Evolutionary conservation across 257 asterid genomes (phyloP).

Genomic region (Primulina eburnea): DNA sequence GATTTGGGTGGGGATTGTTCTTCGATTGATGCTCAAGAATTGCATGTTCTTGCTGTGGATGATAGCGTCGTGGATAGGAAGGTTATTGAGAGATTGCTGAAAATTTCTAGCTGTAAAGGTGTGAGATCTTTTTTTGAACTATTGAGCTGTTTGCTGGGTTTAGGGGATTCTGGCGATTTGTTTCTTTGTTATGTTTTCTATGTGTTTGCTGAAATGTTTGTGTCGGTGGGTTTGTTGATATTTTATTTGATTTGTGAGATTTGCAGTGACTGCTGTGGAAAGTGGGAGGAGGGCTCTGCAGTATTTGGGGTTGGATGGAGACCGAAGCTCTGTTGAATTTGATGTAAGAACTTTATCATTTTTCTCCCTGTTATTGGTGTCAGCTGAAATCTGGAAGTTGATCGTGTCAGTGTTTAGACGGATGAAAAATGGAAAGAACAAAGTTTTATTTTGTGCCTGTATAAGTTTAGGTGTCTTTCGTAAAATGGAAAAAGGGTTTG

Average conservation of each 20-base stretch:
- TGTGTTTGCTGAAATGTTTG: neutral
- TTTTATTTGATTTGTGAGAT: constrained; percentile 21
- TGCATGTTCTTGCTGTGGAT: constrained; percentile 88
- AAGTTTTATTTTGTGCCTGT: no score
- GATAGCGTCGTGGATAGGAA: constrained; percentile 72
- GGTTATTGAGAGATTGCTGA: constrained; percentile 65
- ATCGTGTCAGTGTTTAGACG: neutral
- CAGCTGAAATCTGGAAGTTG: neutral
- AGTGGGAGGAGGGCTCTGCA: constrained; percentile 88
- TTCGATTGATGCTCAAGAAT: constrained; percentile 36
- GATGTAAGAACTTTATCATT: constrained; percentile 46
- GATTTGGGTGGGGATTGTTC: constrained; percentile 41
- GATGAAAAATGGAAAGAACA: neutral
- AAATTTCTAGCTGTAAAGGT: constrained; percentile 81
- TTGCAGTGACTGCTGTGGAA: constrained; percentile 77
- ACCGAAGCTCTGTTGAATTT: constrained; percentile 47
- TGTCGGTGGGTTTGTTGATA: constrained; percentile 3
- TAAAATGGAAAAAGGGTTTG: neutral
- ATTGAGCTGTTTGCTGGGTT: neutral
- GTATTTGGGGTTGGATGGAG: constrained; percentile 84
- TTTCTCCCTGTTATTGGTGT: neutral
- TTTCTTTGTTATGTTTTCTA: neutral
- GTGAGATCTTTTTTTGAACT: neutral
- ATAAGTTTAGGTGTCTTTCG: no score
- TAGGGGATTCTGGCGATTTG: no score